Evolutionary conservation across 1,284 basidiomycete species (phyloP), one percentile per base, ranked within the genome.

Genomic region (Xerocomus amazonicus): DNA sequence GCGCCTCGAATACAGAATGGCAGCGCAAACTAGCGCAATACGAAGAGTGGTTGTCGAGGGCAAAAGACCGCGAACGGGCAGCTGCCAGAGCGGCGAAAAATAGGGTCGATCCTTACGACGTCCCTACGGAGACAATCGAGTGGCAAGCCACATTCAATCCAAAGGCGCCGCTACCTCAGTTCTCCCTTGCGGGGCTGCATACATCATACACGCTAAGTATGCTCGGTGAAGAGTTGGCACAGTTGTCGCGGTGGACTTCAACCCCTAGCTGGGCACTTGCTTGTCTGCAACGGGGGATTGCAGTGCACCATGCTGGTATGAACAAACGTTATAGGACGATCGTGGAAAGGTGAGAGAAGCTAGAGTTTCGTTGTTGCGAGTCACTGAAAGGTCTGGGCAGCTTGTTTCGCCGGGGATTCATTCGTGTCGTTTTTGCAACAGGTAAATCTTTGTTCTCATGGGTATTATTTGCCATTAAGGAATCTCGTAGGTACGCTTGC

Each of bases 261-360:
- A 51, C 68, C 1, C 69, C 68, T 1, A 19, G 48, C 13, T 81
- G 79, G 78, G 71, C 74, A 3, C 50, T 80, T 29, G 53, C 53
- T 17, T 80, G 78, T 3, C 61, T 88, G 45, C 59, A 62, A 43
- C 70, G 85, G 16, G 85, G 86, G 17, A 76, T 88, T 28, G 84
- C 76, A 0, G 74, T 88, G 7, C 86, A 88, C 58, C 86, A 87
- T 62, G 60, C 79, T 14, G 84, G 86, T 28, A 82, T 87, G 81
- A 79, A 80, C 53, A 82, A 78, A 59, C 66, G 63, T 0, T 87
- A 87, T 58, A 68, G 83, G 34, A 72, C 71, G 37, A 55, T 83
- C 0, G 72, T 87, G 1, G 84, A 88, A 70, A 79, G 76, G 82
- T 81, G 51, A 6, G 44, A 26, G 36, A 14, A 23, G 16, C 45